Conservation (phyloP, 2,329 filamentous ascomycete genomes). For the Ophiostoma sp. region DNA sequence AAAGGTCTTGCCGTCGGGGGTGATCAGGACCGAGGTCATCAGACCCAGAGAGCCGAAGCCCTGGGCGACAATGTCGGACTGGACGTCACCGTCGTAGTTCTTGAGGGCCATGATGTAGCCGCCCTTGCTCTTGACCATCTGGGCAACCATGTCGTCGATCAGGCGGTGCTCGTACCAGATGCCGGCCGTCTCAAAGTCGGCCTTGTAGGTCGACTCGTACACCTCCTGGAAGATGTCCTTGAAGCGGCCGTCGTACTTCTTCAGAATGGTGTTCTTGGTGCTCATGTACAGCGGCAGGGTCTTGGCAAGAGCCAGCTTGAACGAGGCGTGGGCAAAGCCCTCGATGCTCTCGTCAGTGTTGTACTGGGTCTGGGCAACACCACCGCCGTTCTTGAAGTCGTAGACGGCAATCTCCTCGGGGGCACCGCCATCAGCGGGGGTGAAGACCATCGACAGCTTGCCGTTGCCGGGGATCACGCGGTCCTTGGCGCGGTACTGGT, state of each 20-base stretch:
- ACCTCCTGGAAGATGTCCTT: slow-evolving; percentile 99
- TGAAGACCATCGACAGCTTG: slow-evolving; percentile 92
- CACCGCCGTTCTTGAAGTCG: slow-evolving; percentile 79
- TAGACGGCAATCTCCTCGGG: slow-evolving; percentile 84
- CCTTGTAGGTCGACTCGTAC: slow-evolving; percentile 81
- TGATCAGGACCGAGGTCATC: slow-evolving; percentile 97
- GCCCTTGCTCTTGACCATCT: slow-evolving; percentile 98
- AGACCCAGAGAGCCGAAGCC: slow-evolving; percentile 96
- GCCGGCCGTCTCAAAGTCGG: slow-evolving; percentile 79
- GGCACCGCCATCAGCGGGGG: slow-evolving; percentile 70
- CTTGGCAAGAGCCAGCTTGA: slow-evolving; percentile 91
- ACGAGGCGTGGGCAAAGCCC: slow-evolving; percentile 92
- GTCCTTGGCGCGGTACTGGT: slow-evolving; percentile 98
- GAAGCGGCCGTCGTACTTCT: slow-evolving; percentile 97
- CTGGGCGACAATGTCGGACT: slow-evolving; percentile 97
- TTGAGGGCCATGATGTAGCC: slow-evolving; percentile 98
- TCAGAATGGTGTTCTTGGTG: slow-evolving; percentile 99
- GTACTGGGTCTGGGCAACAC: slow-evolving; percentile 92
- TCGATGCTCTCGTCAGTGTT: slow-evolving; percentile 95
- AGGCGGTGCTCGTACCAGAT: slow-evolving; percentile 99
- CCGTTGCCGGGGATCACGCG: slow-evolving; percentile 74
- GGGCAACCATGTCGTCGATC: slow-evolving; percentile 99
- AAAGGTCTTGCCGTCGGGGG: slow-evolving; percentile 92
- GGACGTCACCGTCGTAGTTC: slow-evolving; percentile 99
- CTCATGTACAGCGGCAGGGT: slow-evolving; percentile 95